These are phyloP conservation scores for Mrakia blollopis DNA, from an alignment of 768 basidiomycete species.

Conservation along the genomic window DNA sequence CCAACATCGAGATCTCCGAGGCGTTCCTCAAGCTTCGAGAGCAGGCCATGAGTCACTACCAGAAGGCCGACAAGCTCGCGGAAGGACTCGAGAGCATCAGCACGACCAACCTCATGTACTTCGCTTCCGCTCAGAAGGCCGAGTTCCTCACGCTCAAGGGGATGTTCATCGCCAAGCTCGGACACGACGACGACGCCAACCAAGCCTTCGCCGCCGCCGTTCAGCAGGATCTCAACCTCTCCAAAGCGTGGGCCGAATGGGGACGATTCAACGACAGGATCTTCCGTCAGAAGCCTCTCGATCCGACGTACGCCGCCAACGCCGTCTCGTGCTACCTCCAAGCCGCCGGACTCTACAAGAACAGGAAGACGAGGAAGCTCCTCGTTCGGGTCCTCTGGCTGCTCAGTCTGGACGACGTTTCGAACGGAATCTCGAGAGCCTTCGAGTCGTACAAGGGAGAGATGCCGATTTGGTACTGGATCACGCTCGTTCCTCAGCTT, in stretches of 20 bases:
- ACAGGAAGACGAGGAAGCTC: conserved; percentile 81
- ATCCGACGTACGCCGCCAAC: conserved; percentile 71
- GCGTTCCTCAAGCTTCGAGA: conserved; percentile 98
- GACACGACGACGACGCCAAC: conserved; percentile 82
- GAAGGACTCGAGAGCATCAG: conserved; percentile 98
- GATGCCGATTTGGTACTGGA: conserved; percentile 98
- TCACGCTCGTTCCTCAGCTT: conserved; percentile 90
- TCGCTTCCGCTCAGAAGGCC: conserved; percentile 87
- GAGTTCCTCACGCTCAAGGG: conserved; percentile 98
- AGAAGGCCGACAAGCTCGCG: conserved; percentile 85
- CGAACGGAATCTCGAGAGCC: conserved; percentile 42
- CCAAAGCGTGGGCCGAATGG: conserved; percentile 99
- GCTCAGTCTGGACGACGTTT: conserved; percentile 76
- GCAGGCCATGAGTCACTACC: conserved; percentile 96
- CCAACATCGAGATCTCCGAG: conserved; percentile 99
- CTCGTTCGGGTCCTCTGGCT: conserved; percentile 94
- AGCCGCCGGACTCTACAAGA: conserved; percentile 93
- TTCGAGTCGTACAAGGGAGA: conserved; percentile 97
- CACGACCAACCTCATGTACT: conserved; percentile 98
- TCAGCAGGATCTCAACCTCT: conserved; percentile 87
- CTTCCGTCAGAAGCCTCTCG: conserved; percentile 77
- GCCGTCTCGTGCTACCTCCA: conserved; percentile 98
- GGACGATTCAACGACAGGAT: conserved; percentile 86
- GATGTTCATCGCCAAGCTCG: conserved; percentile 90
- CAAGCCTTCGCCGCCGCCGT: conserved; percentile 90